Evolutionary conservation across 108 stramenopile genomes (phyloP), one percentile per base, ranked within the genome.

Genomic region (Halocafeteria seosinensis): DNA sequence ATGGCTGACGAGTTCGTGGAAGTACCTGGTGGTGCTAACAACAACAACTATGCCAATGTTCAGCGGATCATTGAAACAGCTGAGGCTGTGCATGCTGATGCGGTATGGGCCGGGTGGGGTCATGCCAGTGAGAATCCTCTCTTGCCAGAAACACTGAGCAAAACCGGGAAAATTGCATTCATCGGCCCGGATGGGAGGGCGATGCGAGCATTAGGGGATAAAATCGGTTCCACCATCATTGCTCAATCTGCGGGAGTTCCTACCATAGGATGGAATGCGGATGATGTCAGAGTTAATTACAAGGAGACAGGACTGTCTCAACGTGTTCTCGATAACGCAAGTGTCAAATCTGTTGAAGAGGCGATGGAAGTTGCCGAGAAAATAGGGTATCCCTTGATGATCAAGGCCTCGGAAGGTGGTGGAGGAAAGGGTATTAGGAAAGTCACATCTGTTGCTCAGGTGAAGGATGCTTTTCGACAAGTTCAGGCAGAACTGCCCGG

Each of bases 1-100:
- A 90, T 94, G 89, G 94, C 84, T 53, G 94, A 96, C 78, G 83
- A 92, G 73, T 91, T 99, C 51, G 90, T 92, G 36, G 94, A 99
- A 74, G 98, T 99, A 33, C 98, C 98, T 5, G 93, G 94, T 31
- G 98, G 94, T 42, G 87, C 92, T 63, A 99, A 99, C 88, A 94
- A 95, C 79, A 90, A 95, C 88, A 99, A 99, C 86, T 99, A 96
- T 74, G 94, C 94, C 76, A 99, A 99, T 77, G 95, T 99, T 23
- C 89, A 82, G 27, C 86, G 95, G 29, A 99, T 99, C 73, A 89
- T 95, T 34, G 93, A 99, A 83, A 83, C 95, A 26, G 98, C 98
- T 0, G 85, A 92, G 23, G 79, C 88, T 0, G 91, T 89, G 72
- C 81, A 85, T 31, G 93, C 94, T n/a, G 89, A 99, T 66, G 98